Conservation (phyloP, 768 basidiomycete species). For the Lentinula aciculospora region DNA sequence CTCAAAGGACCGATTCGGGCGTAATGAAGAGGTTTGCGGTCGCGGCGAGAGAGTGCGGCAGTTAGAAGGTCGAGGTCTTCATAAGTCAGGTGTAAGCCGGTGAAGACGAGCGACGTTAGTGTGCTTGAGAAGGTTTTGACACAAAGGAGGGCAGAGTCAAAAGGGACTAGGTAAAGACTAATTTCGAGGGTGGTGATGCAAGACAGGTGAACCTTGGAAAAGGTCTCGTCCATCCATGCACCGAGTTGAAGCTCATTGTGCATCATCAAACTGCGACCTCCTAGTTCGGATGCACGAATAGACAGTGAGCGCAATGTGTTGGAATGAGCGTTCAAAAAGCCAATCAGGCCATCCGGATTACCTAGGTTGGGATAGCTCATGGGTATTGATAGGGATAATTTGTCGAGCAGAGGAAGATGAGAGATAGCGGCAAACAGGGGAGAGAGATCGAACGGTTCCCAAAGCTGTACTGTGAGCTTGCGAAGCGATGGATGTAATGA, state of each 20-base stretch:
- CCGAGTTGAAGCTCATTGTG: slow-evolving; percentile 1
- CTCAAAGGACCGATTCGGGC: slow-evolving; percentile 34
- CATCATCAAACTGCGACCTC: slow-evolving; percentile 16
- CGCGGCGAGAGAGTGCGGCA: slow-evolving; percentile 14
- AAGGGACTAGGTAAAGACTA: slow-evolving; percentile 29
- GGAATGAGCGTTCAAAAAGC: slow-evolving; percentile 31
- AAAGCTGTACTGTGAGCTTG: slow-evolving; percentile 33
- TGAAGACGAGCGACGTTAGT: slow-evolving; percentile 30
- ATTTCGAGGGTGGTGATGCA: slow-evolving; percentile 22
- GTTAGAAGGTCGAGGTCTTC: slow-evolving; percentile 29
- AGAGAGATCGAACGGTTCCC: slow-evolving; percentile 39
- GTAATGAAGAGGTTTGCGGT: slow-evolving; percentile 18
- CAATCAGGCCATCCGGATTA: slow-evolving; percentile 27
- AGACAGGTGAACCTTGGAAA: not conserved
- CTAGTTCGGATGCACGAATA: slow-evolving; percentile 37
- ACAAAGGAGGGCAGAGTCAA: slow-evolving; percentile 27
- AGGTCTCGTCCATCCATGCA: slow-evolving; percentile 2
- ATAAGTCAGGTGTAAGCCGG: slow-evolving; percentile 30
- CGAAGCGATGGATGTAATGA: slow-evolving; percentile 29
- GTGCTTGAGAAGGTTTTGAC: slow-evolving; percentile 27
- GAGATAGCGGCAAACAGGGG: slow-evolving; percentile 32
- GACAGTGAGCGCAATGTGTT: slow-evolving; percentile 28
- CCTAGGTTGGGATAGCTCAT: slow-evolving; percentile 36
- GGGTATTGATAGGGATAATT: slow-evolving; percentile 31
- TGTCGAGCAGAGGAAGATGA: slow-evolving; percentile 27